Evolutionary conservation across 306 rosid genomes (phyloP).

Genomic region (Cicer cuneatum): DNA sequence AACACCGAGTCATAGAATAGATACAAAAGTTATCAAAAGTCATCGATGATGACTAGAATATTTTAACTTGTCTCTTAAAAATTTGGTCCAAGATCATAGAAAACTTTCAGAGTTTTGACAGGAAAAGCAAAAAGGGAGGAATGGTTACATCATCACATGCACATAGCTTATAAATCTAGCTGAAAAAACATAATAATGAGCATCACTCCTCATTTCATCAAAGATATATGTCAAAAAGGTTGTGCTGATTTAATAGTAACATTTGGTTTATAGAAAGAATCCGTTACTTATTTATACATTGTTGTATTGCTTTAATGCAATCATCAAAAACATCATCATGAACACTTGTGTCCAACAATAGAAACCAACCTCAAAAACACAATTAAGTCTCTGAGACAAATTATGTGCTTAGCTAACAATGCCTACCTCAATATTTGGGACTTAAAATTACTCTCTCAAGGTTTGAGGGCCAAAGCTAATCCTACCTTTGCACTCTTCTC

Average conservation of each 20-base stretch:
- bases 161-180: not conserved
- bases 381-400: constrained; percentile 47
- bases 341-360: constrained; percentile 33
- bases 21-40: too few species aligned
- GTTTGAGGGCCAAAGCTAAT: constrained; percentile 83
- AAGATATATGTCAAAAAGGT: constrained; percentile 35
- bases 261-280: constrained; percentile 43
- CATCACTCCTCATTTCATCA: constrained; percentile 13
- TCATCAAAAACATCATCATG: constrained; percentile 31
- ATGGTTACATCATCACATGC: not conserved
- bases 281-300: constrained; percentile 47
- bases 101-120: too few species aligned
- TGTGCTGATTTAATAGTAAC: constrained; percentile 16
- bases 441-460: constrained; percentile 58
- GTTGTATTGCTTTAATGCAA: constrained; percentile 42
- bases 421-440: constrained; percentile 45
- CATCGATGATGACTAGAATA: too few species aligned
- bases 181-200: constrained; percentile 19
- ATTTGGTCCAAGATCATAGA: too few species aligned
- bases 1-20: too few species aligned
- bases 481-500: constrained; percentile 93
- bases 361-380: constrained; percentile 43
- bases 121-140: not conserved
- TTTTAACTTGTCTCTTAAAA: too few species aligned
- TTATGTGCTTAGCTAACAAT: constrained; percentile 48